phyloP scores from a whole-genome alignment of 164 flowering plant species.

The Vitis vinifera region DNA sequence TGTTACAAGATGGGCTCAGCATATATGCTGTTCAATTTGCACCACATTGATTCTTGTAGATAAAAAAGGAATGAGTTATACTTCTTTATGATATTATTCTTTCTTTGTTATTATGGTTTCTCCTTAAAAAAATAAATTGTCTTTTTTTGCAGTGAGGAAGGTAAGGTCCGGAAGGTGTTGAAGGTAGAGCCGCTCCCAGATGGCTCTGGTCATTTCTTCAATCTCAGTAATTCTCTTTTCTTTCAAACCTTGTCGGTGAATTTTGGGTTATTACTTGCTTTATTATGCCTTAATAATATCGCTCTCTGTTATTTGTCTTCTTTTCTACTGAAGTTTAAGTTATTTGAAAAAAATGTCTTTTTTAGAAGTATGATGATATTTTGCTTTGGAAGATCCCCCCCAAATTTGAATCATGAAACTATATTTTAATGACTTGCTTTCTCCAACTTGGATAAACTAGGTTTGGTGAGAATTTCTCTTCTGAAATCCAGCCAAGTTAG shows the following conservation, averaged over 20 bases:
- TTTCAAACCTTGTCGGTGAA: slow-evolving; percentile 5
- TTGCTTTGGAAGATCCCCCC: too few species aligned
- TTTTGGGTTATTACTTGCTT: background rate
- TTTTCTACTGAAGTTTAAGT: too few species aligned
- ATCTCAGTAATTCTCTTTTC: slow-evolving; percentile 62
- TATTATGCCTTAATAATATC: background rate
- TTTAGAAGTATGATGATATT: too few species aligned
- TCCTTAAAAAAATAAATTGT: background rate
- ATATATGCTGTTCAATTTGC: background rate
- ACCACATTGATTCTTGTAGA: background rate
- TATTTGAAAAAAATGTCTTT: too few species aligned
- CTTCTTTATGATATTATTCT: background rate
- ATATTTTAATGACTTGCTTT: too few species aligned
- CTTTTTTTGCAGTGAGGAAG: slow-evolving; percentile 80
- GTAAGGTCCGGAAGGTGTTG: slow-evolving; percentile 85
- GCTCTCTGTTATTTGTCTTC: background rate
- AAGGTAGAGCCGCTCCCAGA: slow-evolving; percentile 95
- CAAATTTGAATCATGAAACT: too few species aligned
- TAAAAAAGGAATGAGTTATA: background rate
- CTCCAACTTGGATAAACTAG: too few species aligned
- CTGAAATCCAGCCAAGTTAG: too few species aligned
- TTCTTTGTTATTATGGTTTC: background rate
- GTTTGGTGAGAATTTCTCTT: too few species aligned
- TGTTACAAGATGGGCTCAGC: background rate
- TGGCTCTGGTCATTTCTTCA: slow-evolving; percentile 94